These are phyloP conservation scores for Triglochin maritima DNA, from an alignment of 106 monocot genomes.

Conservation along the genomic window DNA sequence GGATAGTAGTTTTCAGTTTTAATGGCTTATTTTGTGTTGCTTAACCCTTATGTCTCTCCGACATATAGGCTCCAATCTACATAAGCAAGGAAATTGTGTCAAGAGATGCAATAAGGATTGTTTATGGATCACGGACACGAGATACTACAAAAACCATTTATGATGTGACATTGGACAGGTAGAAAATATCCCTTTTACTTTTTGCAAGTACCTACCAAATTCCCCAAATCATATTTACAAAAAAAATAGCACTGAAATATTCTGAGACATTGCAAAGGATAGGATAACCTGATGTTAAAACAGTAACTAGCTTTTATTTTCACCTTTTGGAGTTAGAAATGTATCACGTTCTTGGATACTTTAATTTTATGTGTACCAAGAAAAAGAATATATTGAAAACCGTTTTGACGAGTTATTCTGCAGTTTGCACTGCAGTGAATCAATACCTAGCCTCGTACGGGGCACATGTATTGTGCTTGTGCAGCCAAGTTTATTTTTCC, in stretches of 20 bases:
- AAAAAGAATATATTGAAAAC: too few species aligned
- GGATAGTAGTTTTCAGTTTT: neutral
- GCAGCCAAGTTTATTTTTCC: neutral
- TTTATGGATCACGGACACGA: constrained; percentile 42
- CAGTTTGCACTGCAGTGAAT: neutral
- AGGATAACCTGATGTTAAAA: too few species aligned
- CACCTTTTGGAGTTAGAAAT: too few species aligned
- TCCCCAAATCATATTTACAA: too few species aligned
- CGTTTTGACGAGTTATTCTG: neutral
- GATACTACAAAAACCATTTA: constrained; percentile 32
- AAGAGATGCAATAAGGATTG: constrained; percentile 51
- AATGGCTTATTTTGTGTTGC: neutral
- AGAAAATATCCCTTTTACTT: neutral
- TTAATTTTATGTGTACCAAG: too few species aligned
- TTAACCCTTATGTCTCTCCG: neutral
- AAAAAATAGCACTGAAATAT: too few species aligned
- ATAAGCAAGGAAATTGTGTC: constrained; percentile 54
- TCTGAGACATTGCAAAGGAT: too few species aligned
- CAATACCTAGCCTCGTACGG: neutral
- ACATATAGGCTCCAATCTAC: constrained; percentile 44
- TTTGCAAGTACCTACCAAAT: too few species aligned
- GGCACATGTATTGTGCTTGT: neutral
- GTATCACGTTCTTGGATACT: too few species aligned
- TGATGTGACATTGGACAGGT: constrained; percentile 63
- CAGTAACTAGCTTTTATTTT: too few species aligned